phyloP scores from a whole-genome alignment of 805 yeast species.

The Yamadazyma sp. region DNA sequence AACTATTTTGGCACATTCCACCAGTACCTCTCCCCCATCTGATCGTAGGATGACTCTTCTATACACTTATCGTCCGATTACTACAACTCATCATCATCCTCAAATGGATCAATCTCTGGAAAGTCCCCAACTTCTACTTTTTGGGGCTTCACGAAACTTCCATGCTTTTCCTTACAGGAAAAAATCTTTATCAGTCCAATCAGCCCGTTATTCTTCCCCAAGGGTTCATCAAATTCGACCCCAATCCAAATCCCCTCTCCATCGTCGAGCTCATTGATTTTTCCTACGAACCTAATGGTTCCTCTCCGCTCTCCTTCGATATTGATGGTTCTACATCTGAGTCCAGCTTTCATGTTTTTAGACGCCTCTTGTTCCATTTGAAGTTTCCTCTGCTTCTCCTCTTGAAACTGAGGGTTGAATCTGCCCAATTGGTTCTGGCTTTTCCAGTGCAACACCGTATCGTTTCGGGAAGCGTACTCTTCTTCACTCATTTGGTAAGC shows the following conservation, averaged over 20 bases:
- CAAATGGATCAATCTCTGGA: conserved; percentile 48
- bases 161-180: conserved; percentile 56
- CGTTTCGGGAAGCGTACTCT: conserved; percentile 57
- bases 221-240: conserved; percentile 78
- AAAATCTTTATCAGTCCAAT: conserved; percentile 63
- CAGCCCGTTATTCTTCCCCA: conserved; percentile 83
- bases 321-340: conserved; percentile 52
- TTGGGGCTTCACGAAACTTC: conserved; percentile 74
- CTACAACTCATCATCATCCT: conserved; percentile 40
- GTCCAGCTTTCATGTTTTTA: conserved; percentile 42
- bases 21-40: too few species aligned
- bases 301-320: conserved; percentile 63
- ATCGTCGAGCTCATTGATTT: conserved; percentile 56
- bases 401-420: conserved; percentile 54
- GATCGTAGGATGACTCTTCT: too few species aligned
- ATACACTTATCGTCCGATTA: too few species aligned
- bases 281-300: conserved; percentile 67
- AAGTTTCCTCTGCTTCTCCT: conserved; percentile 28
- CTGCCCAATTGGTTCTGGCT: conserved; percentile 65
- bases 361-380: conserved; percentile 28
- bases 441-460: conserved; percentile 80
- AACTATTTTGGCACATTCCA: too few species aligned
- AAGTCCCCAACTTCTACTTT: conserved; percentile 70
- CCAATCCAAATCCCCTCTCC: conserved; percentile 71
- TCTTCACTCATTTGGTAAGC: conserved; percentile 51